Percentiles rank a stretch among this genome's conserved stretches.
phyloP scores from a whole-genome alignment of 2,329 filamentous ascomycete species.

The Penicillium janthinellum region DNA sequence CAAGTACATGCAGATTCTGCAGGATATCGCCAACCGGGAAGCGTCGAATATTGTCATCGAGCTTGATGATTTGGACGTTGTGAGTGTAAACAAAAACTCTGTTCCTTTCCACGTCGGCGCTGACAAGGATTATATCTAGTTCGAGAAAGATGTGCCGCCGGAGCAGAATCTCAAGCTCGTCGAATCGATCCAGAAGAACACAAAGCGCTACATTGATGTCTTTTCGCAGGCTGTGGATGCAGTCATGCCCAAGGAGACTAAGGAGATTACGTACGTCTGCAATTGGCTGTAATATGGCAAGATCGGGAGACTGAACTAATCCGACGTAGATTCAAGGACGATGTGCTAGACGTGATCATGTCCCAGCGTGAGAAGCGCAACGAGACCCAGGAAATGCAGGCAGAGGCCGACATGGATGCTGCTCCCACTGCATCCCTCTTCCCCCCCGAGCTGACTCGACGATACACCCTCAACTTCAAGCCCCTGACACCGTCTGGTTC shows the following conservation, averaged over 20 bases:
- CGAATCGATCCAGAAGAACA: slow-evolving; percentile 83
- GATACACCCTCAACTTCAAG: slow-evolving; percentile 96
- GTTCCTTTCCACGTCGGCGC: not conserved
- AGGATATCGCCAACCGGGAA: slow-evolving; percentile 80
- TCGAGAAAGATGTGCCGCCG: slow-evolving; percentile 70
- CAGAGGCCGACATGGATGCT: slow-evolving; percentile 66
- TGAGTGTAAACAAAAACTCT: slow-evolving; percentile 43
- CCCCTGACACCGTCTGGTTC: slow-evolving; percentile 74
- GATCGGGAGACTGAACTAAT: slow-evolving; percentile 21
- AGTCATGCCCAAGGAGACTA: slow-evolving; percentile 75
- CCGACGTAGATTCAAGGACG: slow-evolving; percentile 79
- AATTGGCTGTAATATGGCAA: no score
- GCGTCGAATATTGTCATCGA: slow-evolving; percentile 80
- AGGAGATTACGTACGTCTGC: slow-evolving; percentile 69
- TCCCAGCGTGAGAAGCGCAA: slow-evolving; percentile 86
- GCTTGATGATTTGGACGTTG: slow-evolving; percentile 78
- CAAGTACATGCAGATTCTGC: slow-evolving; percentile 88
- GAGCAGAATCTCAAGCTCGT: slow-evolving; percentile 68
- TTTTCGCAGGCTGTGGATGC: slow-evolving; percentile 86
- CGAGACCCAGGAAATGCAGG: slow-evolving; percentile 69
- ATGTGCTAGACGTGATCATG: slow-evolving; percentile 96
- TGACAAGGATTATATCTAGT: slow-evolving; percentile 53
- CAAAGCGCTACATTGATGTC: slow-evolving; percentile 93
- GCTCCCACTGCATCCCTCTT: slow-evolving; percentile 74
- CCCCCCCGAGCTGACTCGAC: slow-evolving; percentile 84